Percentiles rank a stretch among this genome's conserved stretches.
These are phyloP conservation scores for Alternaria sp. DNA, from an alignment of 2,329 filamentous ascomycete species.

Conservation along the genomic window DNA sequence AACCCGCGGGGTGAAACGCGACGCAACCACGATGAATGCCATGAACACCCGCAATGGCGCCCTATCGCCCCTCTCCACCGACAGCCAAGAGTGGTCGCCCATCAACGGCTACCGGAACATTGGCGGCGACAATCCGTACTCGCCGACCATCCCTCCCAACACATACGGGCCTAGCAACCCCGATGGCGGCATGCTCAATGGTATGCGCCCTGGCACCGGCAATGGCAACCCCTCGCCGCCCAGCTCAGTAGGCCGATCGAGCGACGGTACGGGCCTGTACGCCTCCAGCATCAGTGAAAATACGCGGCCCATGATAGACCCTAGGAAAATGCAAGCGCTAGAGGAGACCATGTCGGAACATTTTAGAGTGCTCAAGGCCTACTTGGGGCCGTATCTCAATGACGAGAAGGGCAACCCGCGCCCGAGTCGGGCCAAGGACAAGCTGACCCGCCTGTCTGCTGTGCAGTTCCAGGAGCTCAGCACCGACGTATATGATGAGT, in stretches of 20 bases:
- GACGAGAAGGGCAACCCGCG: constrained; percentile 77
- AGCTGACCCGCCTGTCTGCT: constrained; percentile 84
- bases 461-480: constrained; percentile 98
- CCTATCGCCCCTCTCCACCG: constrained; percentile 49
- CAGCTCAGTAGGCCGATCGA: constrained; percentile 84
- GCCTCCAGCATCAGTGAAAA: constrained; percentile 57
- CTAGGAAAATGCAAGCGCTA: constrained; percentile 62
- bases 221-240: constrained; percentile 77
- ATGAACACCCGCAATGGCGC: constrained; percentile 50
- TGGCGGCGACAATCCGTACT: constrained; percentile 48
- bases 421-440: constrained; percentile 91
- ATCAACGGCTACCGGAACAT: constrained; percentile 48
- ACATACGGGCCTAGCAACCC: constrained; percentile 43
- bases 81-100: constrained; percentile 51
- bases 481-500: constrained; percentile 96
- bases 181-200: constrained; percentile 59
- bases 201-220: constrained; percentile 52
- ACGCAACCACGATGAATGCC: constrained; percentile 15
- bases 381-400: constrained; percentile 71
- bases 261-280: constrained; percentile 75
- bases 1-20: constrained; percentile 33
- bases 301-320: constrained; percentile 60
- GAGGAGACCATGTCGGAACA: constrained; percentile 81
- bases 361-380: constrained; percentile 79
- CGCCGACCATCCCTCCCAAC: constrained; percentile 44